Evolutionary conservation across 345 rosid genomes (phyloP), one percentile per base, ranked within the genome.

Genomic region (Hibiscus tridactylites): DNA sequence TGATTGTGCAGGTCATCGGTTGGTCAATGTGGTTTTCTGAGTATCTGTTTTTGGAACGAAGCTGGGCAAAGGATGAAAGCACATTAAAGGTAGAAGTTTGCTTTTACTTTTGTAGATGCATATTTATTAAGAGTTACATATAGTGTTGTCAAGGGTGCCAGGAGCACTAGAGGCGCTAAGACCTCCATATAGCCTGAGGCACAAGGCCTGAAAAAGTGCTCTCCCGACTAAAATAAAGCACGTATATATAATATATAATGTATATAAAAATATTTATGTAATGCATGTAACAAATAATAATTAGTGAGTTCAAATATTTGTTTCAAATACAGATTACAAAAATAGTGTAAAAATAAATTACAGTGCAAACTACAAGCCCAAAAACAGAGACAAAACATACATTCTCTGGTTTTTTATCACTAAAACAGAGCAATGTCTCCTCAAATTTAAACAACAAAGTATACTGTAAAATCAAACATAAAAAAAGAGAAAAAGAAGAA

Each of bases 21-120:
- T 95, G 99, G 99, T 92, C 97, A 76, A 92, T 92, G 97, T 95
- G 97, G 99, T 95, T 95, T 87, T 92, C 99, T 9, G 99, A 87
- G 82, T 95, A 90, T 83, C 79, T 95, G 7, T 92, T 91, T 83
- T 85, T 91, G 64, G 97, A 92, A 81, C 86, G 99, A 77, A 92
- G 81, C 83, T 92, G 97, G 97, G 92, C 85, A 37, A 92, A 89
- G 82, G 99, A 95, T 84, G 96, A 90, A 84, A 80, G 59, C 74
- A 95, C 91, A 33, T 71, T 95, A 79, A 88, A 88, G 91, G 95
- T 87, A 73, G 65, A 65, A 54, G 26, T 57, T 26, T 42, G 19
- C 15, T 28, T 65, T 64, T 26, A 26, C 26, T 57, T 35, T 19
- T 4, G 9, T 65, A n/a, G 17, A 65, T 8, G 26, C 70, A 9